These are phyloP conservation scores for Cytospora leucostoma DNA, from an alignment of 2,329 filamentous ascomycete genomes.

Conservation along the genomic window DNA sequence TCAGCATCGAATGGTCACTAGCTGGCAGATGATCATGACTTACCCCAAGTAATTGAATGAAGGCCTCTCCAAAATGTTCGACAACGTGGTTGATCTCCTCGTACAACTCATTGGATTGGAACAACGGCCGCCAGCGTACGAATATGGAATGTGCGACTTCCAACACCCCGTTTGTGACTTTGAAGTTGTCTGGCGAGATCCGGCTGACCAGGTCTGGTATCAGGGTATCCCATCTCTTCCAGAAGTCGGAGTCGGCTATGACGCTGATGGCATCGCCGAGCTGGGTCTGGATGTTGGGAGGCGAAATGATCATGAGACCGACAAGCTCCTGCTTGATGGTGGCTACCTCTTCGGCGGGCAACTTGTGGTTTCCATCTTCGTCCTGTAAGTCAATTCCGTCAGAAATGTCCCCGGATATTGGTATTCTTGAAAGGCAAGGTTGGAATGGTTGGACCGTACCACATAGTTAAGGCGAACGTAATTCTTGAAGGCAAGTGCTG, in stretches of 20 bases:
- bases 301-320: slow-evolving; percentile 92
- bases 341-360: slow-evolving; percentile 76
- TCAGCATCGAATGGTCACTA: neutral
- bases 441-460: slow-evolving; percentile 48
- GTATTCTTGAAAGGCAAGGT: neutral
- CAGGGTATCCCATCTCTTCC: slow-evolving; percentile 92
- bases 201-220: slow-evolving; percentile 90
- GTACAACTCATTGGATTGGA: slow-evolving; percentile 89
- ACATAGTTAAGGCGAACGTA: slow-evolving; percentile 94
- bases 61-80: slow-evolving; percentile 78
- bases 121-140: slow-evolving; percentile 90
- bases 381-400: slow-evolving; percentile 52
- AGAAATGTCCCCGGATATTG: neutral
- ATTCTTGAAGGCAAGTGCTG: slow-evolving; percentile 97
- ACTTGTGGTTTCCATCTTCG: slow-evolving; percentile 91
- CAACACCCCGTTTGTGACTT: slow-evolving; percentile 88
- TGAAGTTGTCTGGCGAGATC: slow-evolving; percentile 77
- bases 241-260: slow-evolving; percentile 98
- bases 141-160: slow-evolving; percentile 99
- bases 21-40: slow-evolving; percentile 30
- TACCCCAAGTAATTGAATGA: slow-evolving; percentile 77
- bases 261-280: slow-evolving; percentile 95
- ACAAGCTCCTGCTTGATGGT: slow-evolving; percentile 96
- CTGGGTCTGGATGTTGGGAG: slow-evolving; percentile 84
- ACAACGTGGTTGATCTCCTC: slow-evolving; percentile 97